Conservation (phyloP, 768 basidiomycete genomes). For the Ramaria rubella region DNA sequence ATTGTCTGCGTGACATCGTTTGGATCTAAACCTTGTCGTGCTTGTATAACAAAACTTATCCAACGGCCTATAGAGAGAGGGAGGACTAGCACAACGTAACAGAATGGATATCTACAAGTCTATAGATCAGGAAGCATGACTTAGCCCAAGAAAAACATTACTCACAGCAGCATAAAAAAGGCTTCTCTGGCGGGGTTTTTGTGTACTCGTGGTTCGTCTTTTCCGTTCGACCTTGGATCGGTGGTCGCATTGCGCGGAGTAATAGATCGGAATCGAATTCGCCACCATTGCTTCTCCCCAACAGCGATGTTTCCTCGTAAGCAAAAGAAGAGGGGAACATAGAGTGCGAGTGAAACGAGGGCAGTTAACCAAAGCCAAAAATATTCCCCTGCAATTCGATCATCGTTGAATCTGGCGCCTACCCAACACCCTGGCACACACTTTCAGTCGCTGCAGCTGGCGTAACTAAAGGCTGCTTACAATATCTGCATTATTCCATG, state of each 20-base stretch:
- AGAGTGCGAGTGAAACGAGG: slow-evolving; percentile 26
- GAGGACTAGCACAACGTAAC: slow-evolving; percentile 32
- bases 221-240: neutral
- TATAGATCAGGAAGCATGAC: neutral
- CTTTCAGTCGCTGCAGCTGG: neutral
- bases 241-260: slow-evolving; percentile 4
- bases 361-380: slow-evolving; percentile 41
- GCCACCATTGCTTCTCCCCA: slow-evolving; percentile 29
- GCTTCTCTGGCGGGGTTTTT: slow-evolving; percentile 8
- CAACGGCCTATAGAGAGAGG: slow-evolving; percentile 38
- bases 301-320: slow-evolving; percentile 29
- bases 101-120: slow-evolving; percentile 31
- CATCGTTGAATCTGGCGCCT: slow-evolving; percentile 21
- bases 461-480: no score
- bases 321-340: slow-evolving; percentile 34
- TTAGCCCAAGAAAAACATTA: neutral
- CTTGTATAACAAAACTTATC: slow-evolving; percentile 25
- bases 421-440: slow-evolving; percentile 37
- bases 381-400: slow-evolving; percentile 36
- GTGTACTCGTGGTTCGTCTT: neutral
- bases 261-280: slow-evolving; percentile 17
- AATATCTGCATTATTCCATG: neutral
- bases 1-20: neutral
- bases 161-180: neutral
- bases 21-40: no score